Base-by-base conservation (phyloP, 2,329 filamentous ascomycete species). In the Xylariaceae sp. region DNA sequence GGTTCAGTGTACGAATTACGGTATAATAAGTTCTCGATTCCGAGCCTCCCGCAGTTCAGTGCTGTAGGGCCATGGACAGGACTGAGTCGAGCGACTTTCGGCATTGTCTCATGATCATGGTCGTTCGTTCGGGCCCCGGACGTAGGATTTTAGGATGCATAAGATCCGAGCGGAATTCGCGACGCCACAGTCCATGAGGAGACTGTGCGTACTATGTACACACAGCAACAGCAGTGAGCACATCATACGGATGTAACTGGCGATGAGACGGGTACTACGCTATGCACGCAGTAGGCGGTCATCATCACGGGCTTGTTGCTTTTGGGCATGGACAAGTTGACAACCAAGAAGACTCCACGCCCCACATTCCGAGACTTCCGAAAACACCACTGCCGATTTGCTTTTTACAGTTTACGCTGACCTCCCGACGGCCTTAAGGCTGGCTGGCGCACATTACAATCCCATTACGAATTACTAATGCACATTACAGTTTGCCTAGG, bases 351-450 rank as follows among this genome's bases (percentile, higher is more conserved):
- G 26, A 26, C 26, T 4, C 4, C 32, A 34, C 5, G 32, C 45
- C 55, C 56, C 56, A 58, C 56, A 58, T 58, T 49, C 56, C 56
- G 56, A 56, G 12, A 22, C 54, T 49, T 58, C 56, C 56, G 56
- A 54, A 54, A 54, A 51, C 36, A 49, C 26, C 41, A 52, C 29
- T 15, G 19, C 21, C 37, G 40, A 22, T 43, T 30, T 47, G 9
- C 26, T 49, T 40, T 39, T 32, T 34, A 15, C 32, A n/a, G 32
- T 34, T 34, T 12, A 34, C 32, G 6, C 32, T 34, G 6, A 10
- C 29, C 29, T 10, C 29, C 10, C 29, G 29, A 30, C 29, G n/a
- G n/a, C n/a, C n/a, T n/a, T n/a, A n/a, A n/a, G n/a, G n/a, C n/a
- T n/a, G n/a, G n/a, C n/a, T n/a, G n/a, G n/a, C n/a, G n/a, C n/a